A percentile compares a stretch with the other conserved stretches of the same genome.
These are phyloP conservation scores for Calocera viscosa DNA, from an alignment of 768 basidiomycete genomes.

Conservation along the genomic window DNA sequence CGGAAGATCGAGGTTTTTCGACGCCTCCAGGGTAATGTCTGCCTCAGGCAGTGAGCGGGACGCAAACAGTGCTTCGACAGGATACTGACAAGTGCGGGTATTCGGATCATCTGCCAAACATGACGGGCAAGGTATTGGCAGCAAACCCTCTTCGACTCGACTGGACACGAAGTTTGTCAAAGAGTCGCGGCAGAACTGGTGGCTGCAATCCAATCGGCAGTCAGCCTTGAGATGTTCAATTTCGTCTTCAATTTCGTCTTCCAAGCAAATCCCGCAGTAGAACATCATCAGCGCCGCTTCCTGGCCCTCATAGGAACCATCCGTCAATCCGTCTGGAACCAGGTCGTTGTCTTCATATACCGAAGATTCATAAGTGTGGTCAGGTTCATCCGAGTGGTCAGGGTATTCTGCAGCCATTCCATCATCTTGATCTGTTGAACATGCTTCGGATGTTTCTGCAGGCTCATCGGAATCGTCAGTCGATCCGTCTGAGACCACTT, in stretches of 20 bases:
- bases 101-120: not conserved
- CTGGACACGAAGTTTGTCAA: not conserved
- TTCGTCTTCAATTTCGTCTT: not conserved
- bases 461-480: too few relatives aligned
- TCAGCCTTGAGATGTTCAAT: too few relatives aligned
- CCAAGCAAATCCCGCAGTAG: not conserved
- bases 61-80: not conserved
- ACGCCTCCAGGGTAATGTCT: not conserved
- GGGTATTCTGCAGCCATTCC: too few relatives aligned
- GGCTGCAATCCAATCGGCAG: not conserved
- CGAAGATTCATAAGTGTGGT: too few relatives aligned
- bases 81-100: not conserved
- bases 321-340: too few relatives aligned
- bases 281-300: too few relatives aligned
- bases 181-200: not conserved
- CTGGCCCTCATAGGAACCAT: too few relatives aligned
- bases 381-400: too few relatives aligned
- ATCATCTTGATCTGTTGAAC: too few relatives aligned
- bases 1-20: not conserved
- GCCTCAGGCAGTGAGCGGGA: not conserved
- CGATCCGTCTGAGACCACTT: too few relatives aligned
- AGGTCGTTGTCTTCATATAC: too few relatives aligned
- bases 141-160: not conserved
- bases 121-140: not conserved
- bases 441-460: too few relatives aligned